Evolutionary conservation across 2,329 filamentous ascomycete genomes (phyloP), one percentile per base, ranked within the genome.

Genomic region (Aspergillus ustus): DNA sequence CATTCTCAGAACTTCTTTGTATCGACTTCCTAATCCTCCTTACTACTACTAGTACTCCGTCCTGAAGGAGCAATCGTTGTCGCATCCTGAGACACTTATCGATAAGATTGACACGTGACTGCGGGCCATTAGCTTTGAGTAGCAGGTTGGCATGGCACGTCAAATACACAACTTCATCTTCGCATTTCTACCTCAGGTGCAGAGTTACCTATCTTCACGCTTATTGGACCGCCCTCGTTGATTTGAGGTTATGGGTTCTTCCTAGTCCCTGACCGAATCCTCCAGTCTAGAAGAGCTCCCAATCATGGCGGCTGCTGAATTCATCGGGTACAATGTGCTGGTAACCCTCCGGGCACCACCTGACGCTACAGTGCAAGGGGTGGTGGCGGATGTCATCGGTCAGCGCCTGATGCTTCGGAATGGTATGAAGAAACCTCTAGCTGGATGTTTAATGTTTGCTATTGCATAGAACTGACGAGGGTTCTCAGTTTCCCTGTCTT

Each of bases 241-340:
- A 45, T 43, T 46, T 37, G 31, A 37, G 59, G 61, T 52, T 46
- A 63, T 67, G 63, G 20, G 59, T 29, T 22, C 37, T 49, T 44
- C 44, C 25, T 46, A 44, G 50, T 40, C 37, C 31, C 48, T 64
- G 52, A 19, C 28, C 34, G 51, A 19, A 34, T 45, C 5, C n/a
- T 19, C 5, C 7, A 54, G 37, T 50, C 20, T 29, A 52, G 34
- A 46, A 48, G 19, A 48, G 8, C n/a, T 45, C 28, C 20, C n/a
- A 22, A 78, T 62, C 68, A 91, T 91, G 88, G 87, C 89, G 88
- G 87, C 89, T 52, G 82, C 83, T 62, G 83, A 87, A 72, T 92
- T 94, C 74, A 87, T 92, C 71, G 91, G 91, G 64, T 85, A 91
- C 75, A 87, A 89, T 63, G 91, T 95, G 78, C 80, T 87, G 63